Evolutionary conservation across 805 yeast genomes (phyloP).

Genomic region (Myxozyma lipomycoides): DNA sequence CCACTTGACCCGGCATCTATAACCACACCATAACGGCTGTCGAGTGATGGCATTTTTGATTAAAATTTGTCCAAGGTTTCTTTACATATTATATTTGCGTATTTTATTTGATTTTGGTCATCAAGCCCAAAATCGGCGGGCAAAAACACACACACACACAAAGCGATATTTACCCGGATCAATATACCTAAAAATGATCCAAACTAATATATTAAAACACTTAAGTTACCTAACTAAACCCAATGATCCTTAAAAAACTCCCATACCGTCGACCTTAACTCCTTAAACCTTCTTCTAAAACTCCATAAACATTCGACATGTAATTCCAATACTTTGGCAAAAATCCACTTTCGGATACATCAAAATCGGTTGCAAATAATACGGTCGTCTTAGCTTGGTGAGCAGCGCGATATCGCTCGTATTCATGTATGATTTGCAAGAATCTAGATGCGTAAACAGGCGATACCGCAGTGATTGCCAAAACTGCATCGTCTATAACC

Average conservation of each 20-base stretch:
- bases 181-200: neutral
- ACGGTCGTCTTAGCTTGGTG: neutral
- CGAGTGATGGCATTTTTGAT: neutral
- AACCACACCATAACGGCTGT: conserved; percentile 65
- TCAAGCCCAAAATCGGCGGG: neutral
- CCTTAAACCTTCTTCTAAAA: neutral
- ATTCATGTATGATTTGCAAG: neutral
- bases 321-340: neutral
- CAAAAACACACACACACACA: neutral
- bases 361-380: neutral
- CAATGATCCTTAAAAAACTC: too few relatives aligned
- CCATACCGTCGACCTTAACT: neutral
- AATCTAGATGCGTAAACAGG: neutral
- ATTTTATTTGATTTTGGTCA: neutral
- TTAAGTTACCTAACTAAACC: neutral
- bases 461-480: neutral
- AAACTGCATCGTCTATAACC: neutral
- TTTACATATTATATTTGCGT: too few relatives aligned
- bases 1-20: conserved; percentile 97
- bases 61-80: neutral
- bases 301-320: neutral
- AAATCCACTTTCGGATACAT: neutral
- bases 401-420: neutral
- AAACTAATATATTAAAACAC: neutral
- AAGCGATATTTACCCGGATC: neutral